Percentiles rank a stretch among this genome's conserved stretches.
Conservation (phyloP, 108 stramenopile species). For the Skeletonema costatum region DNA sequence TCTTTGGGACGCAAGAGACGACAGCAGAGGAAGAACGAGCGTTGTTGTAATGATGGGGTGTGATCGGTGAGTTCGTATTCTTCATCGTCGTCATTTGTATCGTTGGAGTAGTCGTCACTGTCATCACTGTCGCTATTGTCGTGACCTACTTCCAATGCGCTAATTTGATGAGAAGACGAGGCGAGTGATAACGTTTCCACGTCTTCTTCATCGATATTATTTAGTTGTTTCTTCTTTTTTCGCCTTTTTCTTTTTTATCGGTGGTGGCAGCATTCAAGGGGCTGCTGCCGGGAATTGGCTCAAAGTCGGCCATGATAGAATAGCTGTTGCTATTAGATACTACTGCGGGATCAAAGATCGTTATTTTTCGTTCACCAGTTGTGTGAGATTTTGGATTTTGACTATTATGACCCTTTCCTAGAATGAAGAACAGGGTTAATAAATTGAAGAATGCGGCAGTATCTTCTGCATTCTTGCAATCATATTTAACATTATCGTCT, state of each 20-base stretch:
- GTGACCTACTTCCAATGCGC: neutral
- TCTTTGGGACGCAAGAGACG: slow-evolving; percentile 22
- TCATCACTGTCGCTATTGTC: slow-evolving; percentile 4
- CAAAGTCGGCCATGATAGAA: neutral
- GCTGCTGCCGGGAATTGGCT: neutral
- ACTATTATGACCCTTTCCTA: too few species aligned
- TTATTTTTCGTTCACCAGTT: too few species aligned
- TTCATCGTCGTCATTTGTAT: slow-evolving; percentile 13
- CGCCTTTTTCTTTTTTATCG: neutral
- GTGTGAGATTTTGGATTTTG: too few species aligned
- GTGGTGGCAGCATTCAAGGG: neutral
- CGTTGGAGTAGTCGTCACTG: neutral
- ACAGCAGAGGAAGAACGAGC: slow-evolving; percentile 4
- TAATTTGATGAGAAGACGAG: neutral
- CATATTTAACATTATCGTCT: too few species aligned
- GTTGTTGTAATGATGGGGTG: neutral
- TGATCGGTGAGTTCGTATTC: slow-evolving; percentile 14
- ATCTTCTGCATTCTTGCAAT: too few species aligned
- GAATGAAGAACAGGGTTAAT: too few species aligned
- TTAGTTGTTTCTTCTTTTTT: neutral
- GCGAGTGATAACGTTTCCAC: neutral
- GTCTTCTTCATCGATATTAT: neutral
- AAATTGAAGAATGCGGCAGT: too few species aligned
- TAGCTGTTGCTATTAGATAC: too few species aligned
- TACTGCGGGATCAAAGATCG: too few species aligned